Base-by-base conservation (phyloP, 352 stramenopile species). In the Phytophthora lateralis region DNA sequence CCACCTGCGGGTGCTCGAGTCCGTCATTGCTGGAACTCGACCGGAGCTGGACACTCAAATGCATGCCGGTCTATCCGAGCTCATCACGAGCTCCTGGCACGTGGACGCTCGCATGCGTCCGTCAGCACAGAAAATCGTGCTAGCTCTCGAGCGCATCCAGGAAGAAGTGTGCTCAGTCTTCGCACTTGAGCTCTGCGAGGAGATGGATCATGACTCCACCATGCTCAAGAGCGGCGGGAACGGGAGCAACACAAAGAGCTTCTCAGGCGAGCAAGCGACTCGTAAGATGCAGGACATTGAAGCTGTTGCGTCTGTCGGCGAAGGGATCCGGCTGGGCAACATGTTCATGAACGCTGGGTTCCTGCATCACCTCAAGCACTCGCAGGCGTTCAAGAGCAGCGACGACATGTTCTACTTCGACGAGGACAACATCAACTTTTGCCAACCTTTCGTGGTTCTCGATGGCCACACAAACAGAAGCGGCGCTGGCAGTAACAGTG, bases 321-420 rank as follows among this genome's bases (percentile, higher is more conserved):
- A 89, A 61, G 76, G 62, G 0, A 61, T 74, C 11, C 79, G 79
- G 2, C 39, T 89, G 4, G 79, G 79, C 9, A 87, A 85, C 30
- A 75, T 77, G 53, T 74, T 88, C 45, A 85, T 87, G 78, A 77
- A 81, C 43, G 64, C 78, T 4, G 76, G 78, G 1, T 74, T 80
- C 37, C 46, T 88, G 62, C 78, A 88, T 37, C 76, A 86, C 52
- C 18, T 74, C 32, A 86, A 82, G 17, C 78, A 88, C 53, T 35
- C 67, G n/a, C 69, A 68, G 29, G 37, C 61, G 15, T 82, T 81
- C 46, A 75, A 76, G 34, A 71, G 68, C 55, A 57, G 35, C 18
- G 63, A 76, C 7, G 52, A 65, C 26, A 51, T 78, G 41, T 88
- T 78, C 60, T 82, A 75, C 55, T 83, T 88, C 17, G 76, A 88